phyloP scores from a whole-genome alignment of 1,284 basidiomycete genomes.

The Boletellus deceptivus region DNA sequence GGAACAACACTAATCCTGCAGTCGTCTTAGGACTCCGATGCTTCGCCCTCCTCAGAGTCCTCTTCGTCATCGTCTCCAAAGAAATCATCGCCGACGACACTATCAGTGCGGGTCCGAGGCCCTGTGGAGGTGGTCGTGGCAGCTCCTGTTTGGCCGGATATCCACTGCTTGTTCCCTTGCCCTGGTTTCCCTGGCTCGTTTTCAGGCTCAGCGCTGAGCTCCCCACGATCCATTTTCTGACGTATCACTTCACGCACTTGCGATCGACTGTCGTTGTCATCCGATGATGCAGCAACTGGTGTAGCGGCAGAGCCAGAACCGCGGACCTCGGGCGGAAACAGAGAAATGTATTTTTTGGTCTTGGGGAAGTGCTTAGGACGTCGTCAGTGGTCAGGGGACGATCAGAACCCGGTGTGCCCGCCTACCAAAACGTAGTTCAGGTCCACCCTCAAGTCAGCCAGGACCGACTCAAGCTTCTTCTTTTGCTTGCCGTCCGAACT shows the following conservation, averaged over 20 bases:
- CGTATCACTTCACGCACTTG: slow-evolving; percentile 62
- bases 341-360: slow-evolving; percentile 79
- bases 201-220: slow-evolving; percentile 65
- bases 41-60: slow-evolving; percentile 17
- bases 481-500: slow-evolving; percentile 38
- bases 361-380: slow-evolving; percentile 70
- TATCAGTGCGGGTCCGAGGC: slow-evolving; percentile 9
- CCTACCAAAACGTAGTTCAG: slow-evolving; percentile 80
- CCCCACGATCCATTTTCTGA: slow-evolving; percentile 61
- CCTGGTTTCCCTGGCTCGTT: slow-evolving; percentile 30
- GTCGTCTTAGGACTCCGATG: slow-evolving; percentile 8
- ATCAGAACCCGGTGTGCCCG: no score
- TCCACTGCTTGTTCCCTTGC: slow-evolving; percentile 16
- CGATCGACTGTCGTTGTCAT: slow-evolving; percentile 45
- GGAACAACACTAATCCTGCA: background rate
- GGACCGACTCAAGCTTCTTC: slow-evolving; percentile 45
- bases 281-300: slow-evolving; percentile 9
- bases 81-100: slow-evolving; percentile 42
- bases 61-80: slow-evolving; percentile 43
- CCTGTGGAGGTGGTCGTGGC: slow-evolving; percentile 4
- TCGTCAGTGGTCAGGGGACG: slow-evolving; percentile 2
- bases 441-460: slow-evolving; percentile 69
- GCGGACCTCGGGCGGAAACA: slow-evolving; percentile 73
- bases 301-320: slow-evolving; percentile 30
- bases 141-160: slow-evolving; percentile 1